phyloP scores from a whole-genome alignment of 768 basidiomycete species.

The Russula earlei region DNA sequence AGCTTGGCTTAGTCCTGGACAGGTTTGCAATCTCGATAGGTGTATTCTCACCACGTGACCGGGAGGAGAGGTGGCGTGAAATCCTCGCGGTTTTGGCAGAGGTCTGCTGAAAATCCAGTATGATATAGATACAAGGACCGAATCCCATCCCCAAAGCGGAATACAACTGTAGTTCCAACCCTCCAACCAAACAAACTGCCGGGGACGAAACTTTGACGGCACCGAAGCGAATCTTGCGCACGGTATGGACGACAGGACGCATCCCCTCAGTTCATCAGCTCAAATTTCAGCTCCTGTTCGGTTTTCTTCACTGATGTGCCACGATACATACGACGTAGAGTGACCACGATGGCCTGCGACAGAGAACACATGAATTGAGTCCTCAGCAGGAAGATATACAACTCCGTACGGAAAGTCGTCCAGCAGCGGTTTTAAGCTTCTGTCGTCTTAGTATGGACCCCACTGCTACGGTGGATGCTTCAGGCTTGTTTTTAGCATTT shows the following conservation, averaged over 20 bases:
- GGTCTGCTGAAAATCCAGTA: conserved; percentile 1
- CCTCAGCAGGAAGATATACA: not conserved
- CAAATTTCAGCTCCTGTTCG: conserved; percentile 13
- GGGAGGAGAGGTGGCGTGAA: not conserved
- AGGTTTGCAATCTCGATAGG: too few species aligned
- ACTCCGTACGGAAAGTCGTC: conserved; percentile 4
- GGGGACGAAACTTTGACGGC: not conserved
- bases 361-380: not conserved
- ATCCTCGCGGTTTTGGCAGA: not conserved
- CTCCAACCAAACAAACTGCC: not conserved
- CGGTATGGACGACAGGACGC: not conserved
- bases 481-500: conserved; percentile 1
- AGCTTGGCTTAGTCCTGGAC: too few species aligned
- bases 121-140: conserved; percentile 7
- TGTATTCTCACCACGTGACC: not conserved
- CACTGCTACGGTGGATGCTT: conserved; percentile 1
- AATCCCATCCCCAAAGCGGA: not conserved
- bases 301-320: conserved; percentile 8
- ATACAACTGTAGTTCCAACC: not conserved
- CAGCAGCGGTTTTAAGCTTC: conserved; percentile 10
- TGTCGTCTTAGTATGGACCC: conserved; percentile 5
- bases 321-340: conserved; percentile 8
- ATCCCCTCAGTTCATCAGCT: conserved; percentile 7
- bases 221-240: not conserved
- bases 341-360: conserved; percentile 9